Conservation (phyloP, 2,329 filamentous ascomycete species). For the Intubia oerlemansii region DNA sequence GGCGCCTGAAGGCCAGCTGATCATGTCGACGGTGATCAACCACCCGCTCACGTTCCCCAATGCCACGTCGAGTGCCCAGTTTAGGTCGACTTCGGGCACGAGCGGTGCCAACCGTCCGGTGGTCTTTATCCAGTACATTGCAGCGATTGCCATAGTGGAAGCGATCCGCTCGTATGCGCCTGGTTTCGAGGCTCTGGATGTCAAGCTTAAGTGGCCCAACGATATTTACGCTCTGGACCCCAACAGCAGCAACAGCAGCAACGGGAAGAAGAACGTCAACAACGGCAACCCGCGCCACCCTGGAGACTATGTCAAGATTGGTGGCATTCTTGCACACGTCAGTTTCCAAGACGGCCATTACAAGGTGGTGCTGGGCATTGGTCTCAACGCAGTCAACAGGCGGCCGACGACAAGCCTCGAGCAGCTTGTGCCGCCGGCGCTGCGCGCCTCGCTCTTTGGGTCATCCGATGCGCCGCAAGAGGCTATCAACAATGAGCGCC, state of each 20-base stretch:
- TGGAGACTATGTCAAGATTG: constrained; percentile 58
- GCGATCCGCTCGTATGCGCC: constrained; percentile 62
- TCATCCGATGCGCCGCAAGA: constrained; percentile 8
- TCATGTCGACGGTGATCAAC: constrained; percentile 75
- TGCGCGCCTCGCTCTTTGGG: constrained; percentile 9
- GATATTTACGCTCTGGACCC: constrained; percentile 67
- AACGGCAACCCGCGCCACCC: no score
- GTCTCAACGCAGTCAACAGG: constrained; percentile 67
- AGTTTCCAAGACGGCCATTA: constrained; percentile 58
- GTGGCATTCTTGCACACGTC: constrained; percentile 81
- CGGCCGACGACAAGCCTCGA: constrained; percentile 76
- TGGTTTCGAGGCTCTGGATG: constrained; percentile 53
- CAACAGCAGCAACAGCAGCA: constrained; percentile 7
- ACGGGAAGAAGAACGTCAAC: no score
- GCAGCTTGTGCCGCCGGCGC: constrained; percentile 35
- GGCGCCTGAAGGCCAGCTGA: constrained; percentile 63
- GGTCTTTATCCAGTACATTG: constrained; percentile 85
- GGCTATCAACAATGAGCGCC: constrained; percentile 51
- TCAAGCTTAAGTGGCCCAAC: constrained; percentile 95
- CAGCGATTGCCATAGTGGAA: constrained; percentile 68
- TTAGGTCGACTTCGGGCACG: neutral
- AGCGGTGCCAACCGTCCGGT: constrained; percentile 29
- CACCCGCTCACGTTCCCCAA: constrained; percentile 56
- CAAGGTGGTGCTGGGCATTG: constrained; percentile 68
- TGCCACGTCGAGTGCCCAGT: constrained; percentile 10